Evolutionary conservation across 768 basidiomycete genomes (phyloP), one percentile per base, ranked within the genome.

Genomic region (Termitomyces sp.): DNA sequence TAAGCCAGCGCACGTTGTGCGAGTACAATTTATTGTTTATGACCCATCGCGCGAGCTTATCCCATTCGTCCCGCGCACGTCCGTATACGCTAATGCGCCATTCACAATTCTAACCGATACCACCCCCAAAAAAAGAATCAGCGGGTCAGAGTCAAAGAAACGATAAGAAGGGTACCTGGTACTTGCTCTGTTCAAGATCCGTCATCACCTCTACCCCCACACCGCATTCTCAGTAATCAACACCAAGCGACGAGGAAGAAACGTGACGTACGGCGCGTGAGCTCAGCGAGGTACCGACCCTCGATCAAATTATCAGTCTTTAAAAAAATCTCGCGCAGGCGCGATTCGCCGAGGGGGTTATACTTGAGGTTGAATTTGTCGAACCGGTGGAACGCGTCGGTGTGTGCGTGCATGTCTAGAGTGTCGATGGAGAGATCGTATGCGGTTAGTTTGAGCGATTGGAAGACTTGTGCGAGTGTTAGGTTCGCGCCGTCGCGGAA

Each of bases 381-480:
- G 68, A 97, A 98, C 15, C 97, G 90, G 71, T 99, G 96, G 80
- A 99, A 98, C 1, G 95, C 92, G 68, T 97, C 95, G 63, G 92
- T 89, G 71, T 99, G 96, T 0, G 96, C 97, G 63, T 98, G 97
- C 97, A 99, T 99, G 69, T 99, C 97, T 42, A 99, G 83, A 3
- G 97, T 99, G 69, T 99, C 97, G 69, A 99, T 98, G 12, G 95
- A 97, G 36, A 99, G 82, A 65, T 99, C 97, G 71, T 99, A 99
- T 1, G 97, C 96, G 1, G 91, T 95, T 42, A 99, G 78, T 65
- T 95, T 88, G 31, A 99, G 83, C 13, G 93, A 95, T 68, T 97
- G 83, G 74, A 99, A 99, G n/a, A 99, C 97, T 76, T 98, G 86
- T 52, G 86, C 80, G 1, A 99, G 79, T 0, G 93, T 97, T 16